Evolutionary conservation across 768 basidiomycete species (phyloP), one percentile per base, ranked within the genome.

Genomic region (Calocybe indica): DNA sequence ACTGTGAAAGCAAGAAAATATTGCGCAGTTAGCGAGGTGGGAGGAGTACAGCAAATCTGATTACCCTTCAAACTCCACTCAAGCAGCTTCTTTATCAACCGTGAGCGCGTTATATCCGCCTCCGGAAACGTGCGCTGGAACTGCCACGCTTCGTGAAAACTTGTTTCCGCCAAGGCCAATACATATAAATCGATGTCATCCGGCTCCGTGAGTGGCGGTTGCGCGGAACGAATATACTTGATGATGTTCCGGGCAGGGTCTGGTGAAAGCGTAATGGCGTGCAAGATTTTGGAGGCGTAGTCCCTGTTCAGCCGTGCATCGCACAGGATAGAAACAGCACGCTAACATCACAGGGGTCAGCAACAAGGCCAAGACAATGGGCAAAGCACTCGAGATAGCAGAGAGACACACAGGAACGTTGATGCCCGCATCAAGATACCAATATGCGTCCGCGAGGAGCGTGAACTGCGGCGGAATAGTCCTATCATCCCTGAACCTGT

Each of bases 401-500:
- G 42, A 38, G 36, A 42, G 10, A 76, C 85, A 52, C 62, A 90
- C 88, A 40, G 75, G 62, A 43, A 85, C 61, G 38, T 81, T 69
- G n/a, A 74, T 69, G 8, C 85, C 86, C 2, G 79, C 74, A 64
- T 92, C 90, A 50, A 92, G 67, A 61, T 79, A 67, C 85, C 86
- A 92, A 67, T 92, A 92, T 58, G 90, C 89, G 66, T 88, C 84
- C n/a, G 86, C 79, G 40, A 92, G 73, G 4, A 74, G 67, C 6
- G 75, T 71, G 57, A 90, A 91, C 55, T 90, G 89, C 2, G 87
- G 83, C 4, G 86, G 81, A 51, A 92, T 83, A 55, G 75, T 79
- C 29, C 75, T 67, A 62, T 78, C 62, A 62, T 69, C 45, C 58
- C 67, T 64, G 69, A 88, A 70, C 50, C 62, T 56, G 52, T 72